Percentiles rank a stretch among this genome's conserved stretches.
Evolutionary conservation across 441 rosid species (phyloP).

Genomic region (Erysimum pusillum): DNA sequence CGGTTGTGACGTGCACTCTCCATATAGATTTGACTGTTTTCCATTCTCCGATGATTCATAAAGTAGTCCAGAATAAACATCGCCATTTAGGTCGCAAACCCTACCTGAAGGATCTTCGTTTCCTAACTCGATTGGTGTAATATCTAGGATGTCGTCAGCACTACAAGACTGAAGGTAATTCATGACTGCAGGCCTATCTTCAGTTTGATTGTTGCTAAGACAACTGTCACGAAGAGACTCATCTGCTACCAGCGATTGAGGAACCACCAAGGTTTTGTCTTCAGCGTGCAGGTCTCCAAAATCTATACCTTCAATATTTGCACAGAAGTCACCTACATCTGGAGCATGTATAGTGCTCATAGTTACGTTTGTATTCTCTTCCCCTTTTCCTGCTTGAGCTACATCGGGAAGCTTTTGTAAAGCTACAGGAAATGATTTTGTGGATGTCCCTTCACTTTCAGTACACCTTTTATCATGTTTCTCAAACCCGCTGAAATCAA

Average conservation of each 20-base stretch:
- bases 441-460: slow-evolving; percentile 44
- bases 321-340: slow-evolving; percentile 44
- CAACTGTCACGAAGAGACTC: slow-evolving; percentile 25
- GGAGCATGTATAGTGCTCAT: slow-evolving; percentile 41
- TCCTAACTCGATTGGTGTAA: slow-evolving; percentile 39
- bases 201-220: slow-evolving; percentile 29
- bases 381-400: slow-evolving; percentile 47
- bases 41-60: slow-evolving; percentile 46
- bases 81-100: slow-evolving; percentile 48
- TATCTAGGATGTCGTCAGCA: slow-evolving; percentile 34
- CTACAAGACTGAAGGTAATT: slow-evolving; percentile 39
- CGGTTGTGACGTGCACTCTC: slow-evolving; percentile 50
- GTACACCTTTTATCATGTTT: slow-evolving; percentile 42
- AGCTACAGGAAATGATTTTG: slow-evolving; percentile 31
- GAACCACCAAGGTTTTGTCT: slow-evolving; percentile 40
- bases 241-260: slow-evolving; percentile 30
- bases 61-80: slow-evolving; percentile 34
- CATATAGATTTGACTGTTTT: slow-evolving; percentile 43
- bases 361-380: slow-evolving; percentile 41
- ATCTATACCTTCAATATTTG: slow-evolving; percentile 40
- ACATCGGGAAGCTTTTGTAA: slow-evolving; percentile 35
- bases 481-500: slow-evolving; percentile 48
- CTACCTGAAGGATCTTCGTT: slow-evolving; percentile 34
- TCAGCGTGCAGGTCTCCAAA: slow-evolving; percentile 49
- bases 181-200: slow-evolving; percentile 36